Evolutionary conservation across 768 basidiomycete species (phyloP), one percentile per base, ranked within the genome.

Genomic region (Tylopilus balloui): DNA sequence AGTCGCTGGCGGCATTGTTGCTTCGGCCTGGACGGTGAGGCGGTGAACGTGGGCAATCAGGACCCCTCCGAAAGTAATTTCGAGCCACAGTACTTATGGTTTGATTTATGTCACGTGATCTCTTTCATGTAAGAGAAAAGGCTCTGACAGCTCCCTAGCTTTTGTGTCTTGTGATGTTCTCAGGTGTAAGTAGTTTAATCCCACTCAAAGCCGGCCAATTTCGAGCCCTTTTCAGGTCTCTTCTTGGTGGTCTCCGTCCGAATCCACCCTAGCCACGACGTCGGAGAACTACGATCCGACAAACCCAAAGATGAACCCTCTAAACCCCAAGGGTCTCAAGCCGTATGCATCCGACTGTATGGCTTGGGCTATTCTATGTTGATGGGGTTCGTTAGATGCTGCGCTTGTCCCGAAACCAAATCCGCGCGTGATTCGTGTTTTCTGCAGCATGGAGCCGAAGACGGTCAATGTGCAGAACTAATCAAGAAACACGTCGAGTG

Each of bases 321-420:
- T 94, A 48, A 98, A 98, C 66, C 95, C 95, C 0, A 62, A 92
- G 60, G 93, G 93, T n/a, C 70, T 96, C 45, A 99, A 98, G 67
- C 88, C 95, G 95, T 96, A 66, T 51, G 91, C 73, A 13, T 14
- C 9, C 19, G 15, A 28, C 41, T 23, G 17, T 9, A 24, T 29
- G 9, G 4, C 2, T 17, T 17, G 5, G 1, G 1, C 20, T 13
- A 8, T 15, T 46, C 14, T 12, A 4, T 13, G 21, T 15, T 56
- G 24, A 64, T 17, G 4, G 9, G 23, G 10, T 48, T 46, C 34
- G 12, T 43, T 53, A 98, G 95, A 59, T 98, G 95, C 59, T 97
- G 95, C 63, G 95, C 94, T 36, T 98, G 95, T 64, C 93, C 92
- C 2, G 78, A 92, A 59, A 95, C 93, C 3, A 98, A 98, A 68